Conservation (phyloP, 306 rosid genomes). For the Benincasa hispida region DNA sequence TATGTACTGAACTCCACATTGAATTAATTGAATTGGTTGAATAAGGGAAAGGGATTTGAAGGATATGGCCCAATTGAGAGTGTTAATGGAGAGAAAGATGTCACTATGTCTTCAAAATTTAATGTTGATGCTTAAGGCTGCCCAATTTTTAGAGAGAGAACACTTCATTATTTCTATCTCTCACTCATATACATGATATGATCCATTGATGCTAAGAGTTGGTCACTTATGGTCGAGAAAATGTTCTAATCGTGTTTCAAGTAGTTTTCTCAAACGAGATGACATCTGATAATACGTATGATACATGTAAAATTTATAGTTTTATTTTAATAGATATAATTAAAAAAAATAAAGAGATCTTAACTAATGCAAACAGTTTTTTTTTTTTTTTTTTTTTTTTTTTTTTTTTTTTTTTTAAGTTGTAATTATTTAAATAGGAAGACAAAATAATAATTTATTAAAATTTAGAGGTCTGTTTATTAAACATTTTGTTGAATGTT, state of each 20-base stretch:
- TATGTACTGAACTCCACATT: not conserved
- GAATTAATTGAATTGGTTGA: slow-evolving; percentile 1
- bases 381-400: no score
- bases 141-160: not conserved
- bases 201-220: not conserved
- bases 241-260: not conserved
- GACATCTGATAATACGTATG: not conserved
- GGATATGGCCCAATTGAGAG: not conserved
- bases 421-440: no score
- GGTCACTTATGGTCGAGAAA: not conserved
- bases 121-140: not conserved
- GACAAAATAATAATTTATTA: no score
- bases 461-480: no score
- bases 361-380: no score
- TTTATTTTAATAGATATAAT: no score
- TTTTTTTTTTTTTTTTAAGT: no score
- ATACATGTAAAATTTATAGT: no score
- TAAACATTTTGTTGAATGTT: no score
- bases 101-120: not conserved
- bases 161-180: not conserved
- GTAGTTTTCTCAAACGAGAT: not conserved
- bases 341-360: no score
- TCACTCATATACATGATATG: not conserved
- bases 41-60: not conserved
- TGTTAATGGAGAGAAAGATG: not conserved